Evolutionary conservation across 192 early-diverging fungal species (phyloP).

Genomic region (Coemansia reversa): DNA sequence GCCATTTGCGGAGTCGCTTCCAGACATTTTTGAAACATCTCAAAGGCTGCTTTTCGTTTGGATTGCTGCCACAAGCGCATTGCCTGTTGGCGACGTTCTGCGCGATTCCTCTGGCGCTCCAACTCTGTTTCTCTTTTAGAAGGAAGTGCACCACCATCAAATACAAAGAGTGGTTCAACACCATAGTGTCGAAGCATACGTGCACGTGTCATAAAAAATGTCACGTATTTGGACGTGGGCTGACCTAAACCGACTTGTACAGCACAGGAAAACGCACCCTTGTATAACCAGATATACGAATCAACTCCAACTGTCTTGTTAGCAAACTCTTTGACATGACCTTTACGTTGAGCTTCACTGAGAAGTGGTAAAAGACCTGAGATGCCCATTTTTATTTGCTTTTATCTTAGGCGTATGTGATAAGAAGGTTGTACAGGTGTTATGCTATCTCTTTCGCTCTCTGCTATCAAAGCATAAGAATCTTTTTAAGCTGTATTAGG

Average conservation of each 20-base stretch:
- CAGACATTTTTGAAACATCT: constrained; percentile 71
- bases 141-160: constrained; percentile 90
- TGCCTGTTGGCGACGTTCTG: constrained; percentile 56
- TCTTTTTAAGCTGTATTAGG: not conserved
- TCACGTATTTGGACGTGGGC: constrained; percentile 79
- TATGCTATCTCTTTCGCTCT: too few species aligned
- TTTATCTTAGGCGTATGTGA: not conserved
- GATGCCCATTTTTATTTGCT: constrained; percentile 76
- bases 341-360: constrained; percentile 65
- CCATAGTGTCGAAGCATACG: constrained; percentile 68
- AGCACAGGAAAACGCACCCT: constrained; percentile 83
- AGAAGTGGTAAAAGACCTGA: constrained; percentile 79
- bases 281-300: constrained; percentile 95
- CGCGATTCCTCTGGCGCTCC: constrained; percentile 57
- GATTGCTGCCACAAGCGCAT: constrained; percentile 58
- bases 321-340: constrained; percentile 70
- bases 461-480: not conserved
- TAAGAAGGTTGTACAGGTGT: not conserved
- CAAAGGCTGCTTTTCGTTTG: constrained; percentile 64
- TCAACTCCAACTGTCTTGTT: constrained; percentile 83
- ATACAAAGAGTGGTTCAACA: constrained; percentile 84
- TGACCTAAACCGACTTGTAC: constrained; percentile 68
- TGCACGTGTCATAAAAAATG: constrained; percentile 77
- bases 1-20: constrained; percentile 89
- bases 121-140: constrained; percentile 76